Base-by-base conservation (phyloP, 345 rosid species). In the Gossypium mustelinum region DNA sequence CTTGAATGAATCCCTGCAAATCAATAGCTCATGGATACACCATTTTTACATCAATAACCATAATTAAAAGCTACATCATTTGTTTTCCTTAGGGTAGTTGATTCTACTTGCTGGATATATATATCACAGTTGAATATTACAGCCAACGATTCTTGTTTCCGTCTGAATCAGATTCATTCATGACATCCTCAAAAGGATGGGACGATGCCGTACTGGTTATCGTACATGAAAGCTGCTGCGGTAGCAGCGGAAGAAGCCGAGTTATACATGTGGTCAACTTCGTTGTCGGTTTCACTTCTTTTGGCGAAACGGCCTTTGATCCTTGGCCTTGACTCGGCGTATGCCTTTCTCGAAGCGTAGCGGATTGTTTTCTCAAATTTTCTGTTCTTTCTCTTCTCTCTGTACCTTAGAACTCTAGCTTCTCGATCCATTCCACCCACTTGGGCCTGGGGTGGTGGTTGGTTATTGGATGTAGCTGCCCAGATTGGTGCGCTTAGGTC, bases 291-390 rank as follows among this genome's bases (percentile, higher is more conserved):
- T 41, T 87, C 97, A 1, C 84, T 79, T 2, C 98, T 82, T 81
- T 93, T 94, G 16, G 98, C 98, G 79, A 94, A 94, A 7, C 98
- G 83, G 22, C 98, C 98, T 81, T 92, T 94, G 89, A 94, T 91
- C 77, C 98, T 76, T 1, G 98, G 98, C 77, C 98, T 72, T 22
- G 96, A 91, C 82, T 94, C 98, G 1, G 98, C 98, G 24, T 94
- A 94, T 0, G 98, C 98, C 81, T 94, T 91, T 14, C 98, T 83
- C 0, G 98, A 94, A 8, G 97, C 98, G 81, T 94, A 94, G 45
- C 98, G 88, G 16, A 94, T 92, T 14, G 98, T 94, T 83, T 94
- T 94, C 92, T 92, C 98, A 78, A 94, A 94, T 70, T 92, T 94
- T 34, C 98, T 78, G 84, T 89, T 94, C 93, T 94, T 94, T 60